Conservation (phyloP, 2,329 filamentous ascomycete species). For the Arthrobotrys musiformis region DNA sequence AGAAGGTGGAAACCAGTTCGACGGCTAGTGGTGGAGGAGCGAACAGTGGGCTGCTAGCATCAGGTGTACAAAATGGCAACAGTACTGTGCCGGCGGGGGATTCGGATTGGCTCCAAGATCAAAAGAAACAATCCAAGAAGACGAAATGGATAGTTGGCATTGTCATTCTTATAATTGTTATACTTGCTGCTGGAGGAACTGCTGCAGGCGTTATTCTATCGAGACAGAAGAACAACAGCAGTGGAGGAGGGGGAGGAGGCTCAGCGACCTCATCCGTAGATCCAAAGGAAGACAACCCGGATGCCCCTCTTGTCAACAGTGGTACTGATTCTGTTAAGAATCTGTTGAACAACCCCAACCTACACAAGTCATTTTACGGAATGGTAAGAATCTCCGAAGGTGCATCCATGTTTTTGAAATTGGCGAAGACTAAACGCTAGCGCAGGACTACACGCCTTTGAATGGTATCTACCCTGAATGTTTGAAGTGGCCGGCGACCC, state of each 20-base stretch:
- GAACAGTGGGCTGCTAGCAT: conserved; percentile 32
- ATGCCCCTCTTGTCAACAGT: conserved; percentile 67
- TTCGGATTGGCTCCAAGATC: conserved; percentile 71
- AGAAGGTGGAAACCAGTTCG: conserved; percentile 39
- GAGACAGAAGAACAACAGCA: conserved; percentile 64
- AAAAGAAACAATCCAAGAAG: conserved; percentile 73
- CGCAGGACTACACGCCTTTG: conserved; percentile 84
- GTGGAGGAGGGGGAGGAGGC: conserved; percentile 57
- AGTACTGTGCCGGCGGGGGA: conserved; percentile 11
- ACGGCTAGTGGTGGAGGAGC: conserved; percentile 41
- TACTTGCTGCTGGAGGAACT: conserved; percentile 78
- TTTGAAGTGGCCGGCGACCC: conserved; percentile 78
- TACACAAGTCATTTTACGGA: conserved; percentile 94
- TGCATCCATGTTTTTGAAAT: neutral
- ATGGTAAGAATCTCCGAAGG: conserved; percentile 64
- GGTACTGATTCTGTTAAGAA: conserved; percentile 69
- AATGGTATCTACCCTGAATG: conserved; percentile 92
- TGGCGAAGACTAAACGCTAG: conserved; percentile 7
- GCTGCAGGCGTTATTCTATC: conserved; percentile 75
- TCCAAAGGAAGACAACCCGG: conserved; percentile 56
- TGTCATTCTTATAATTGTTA: conserved; percentile 74
- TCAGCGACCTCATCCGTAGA: conserved; percentile 57
- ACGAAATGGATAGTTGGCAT: conserved; percentile 75
- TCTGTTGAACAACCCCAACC: conserved; percentile 79
- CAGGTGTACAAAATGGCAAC: conserved; percentile 6